Base-by-base conservation (phyloP, 306 rosid genomes). In the Castanospermum australe region DNA sequence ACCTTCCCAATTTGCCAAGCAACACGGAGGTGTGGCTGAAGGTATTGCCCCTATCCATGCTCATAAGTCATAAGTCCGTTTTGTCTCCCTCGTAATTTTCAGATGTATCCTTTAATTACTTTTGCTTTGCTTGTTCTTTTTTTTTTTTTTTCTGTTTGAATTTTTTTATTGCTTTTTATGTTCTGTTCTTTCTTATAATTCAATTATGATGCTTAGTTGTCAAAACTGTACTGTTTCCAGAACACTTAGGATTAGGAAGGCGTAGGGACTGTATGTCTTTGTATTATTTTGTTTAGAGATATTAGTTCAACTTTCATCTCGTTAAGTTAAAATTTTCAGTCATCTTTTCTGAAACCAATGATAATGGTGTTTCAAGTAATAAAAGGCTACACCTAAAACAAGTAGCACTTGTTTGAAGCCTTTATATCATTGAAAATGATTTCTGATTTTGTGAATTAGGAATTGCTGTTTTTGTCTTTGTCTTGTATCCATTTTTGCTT, bases 21-120 rank as follows among this genome's bases (percentile, higher is more conserved):
- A 83, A 86, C 60, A 92, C 99, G 0, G 89, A 92, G 81, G 84
- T 95, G 71, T 95, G 95, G 95, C 71, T 94, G 59, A 94, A 92
- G 97, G 97, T 90, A 79, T 18, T 38, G 10, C 45, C 18, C 8
- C 8, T 60, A 60, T 60, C 42, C 32, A 30, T 57, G 65, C 36
- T 57, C 62, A 8, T 21, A 55, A n/a, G n/a, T n/a, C n/a, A 55
- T 50, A 15, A n/a, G n/a, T n/a, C 24, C 56, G 10, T n/a, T 50
- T 10, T 50, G 7, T 18, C 55, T 48, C n/a, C n/a, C n/a, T n/a
- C n/a, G n/a, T n/a, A n/a, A n/a, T n/a, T n/a, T n/a, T 28, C 32
- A 28, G 32, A 38, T 38, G 9, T 38, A 3, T 38, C 42, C 7
- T 38, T 38, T 38, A 8, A 4, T 14, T 48, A 48, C 1, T 15